Evolutionary conservation across 306 rosid genomes (phyloP), one percentile per base, ranked within the genome.

Genomic region (Begonia masoniana): DNA sequence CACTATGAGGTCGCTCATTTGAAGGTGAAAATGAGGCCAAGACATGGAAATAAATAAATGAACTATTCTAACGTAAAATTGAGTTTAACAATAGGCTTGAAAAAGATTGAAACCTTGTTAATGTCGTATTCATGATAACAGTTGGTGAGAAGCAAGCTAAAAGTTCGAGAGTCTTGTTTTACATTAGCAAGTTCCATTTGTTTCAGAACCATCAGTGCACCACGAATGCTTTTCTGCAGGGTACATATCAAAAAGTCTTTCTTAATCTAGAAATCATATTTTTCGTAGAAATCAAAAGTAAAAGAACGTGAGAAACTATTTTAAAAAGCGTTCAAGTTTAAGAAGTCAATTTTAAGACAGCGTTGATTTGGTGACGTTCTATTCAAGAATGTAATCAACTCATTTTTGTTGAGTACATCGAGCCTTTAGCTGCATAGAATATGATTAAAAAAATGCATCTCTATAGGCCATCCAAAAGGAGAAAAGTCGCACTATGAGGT

Each of bases 151-250:
- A 91, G 65, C 73, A 73, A 62, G 78, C 73, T 58, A 72, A 70
- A 85, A 43, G 97, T 83, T 6, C 17, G 58, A 52, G 85, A 76
- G 85, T 91, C 92, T 69, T 92, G 96, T 43, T 73, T 58, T 53
- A 83, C 59, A 42, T 56, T 47, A 48, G 81, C 85, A 57, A 55
- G 71, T 72, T 67, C 58, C 94, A 85, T 91, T 51, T 60, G 70
- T 77, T 75, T 65, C 49, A 81, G 61, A 69, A 91, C 84, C 67
- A 31, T 73, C 58, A 76, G 51, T 35, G 62, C 97, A 57, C 60
- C 72, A 42, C 41, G 14, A 53, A 54, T 61, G 58, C 83, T 85
- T 64, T 81, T 91, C 97, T 91, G 78, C 80, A 67, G 52, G 58
- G 51, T 54, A 41, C 55, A 60, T 14, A 51, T 43, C 14, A 5